phyloP scores from a whole-genome alignment of 2,329 filamentous ascomycete species.

The Exophiala sideris region DNA sequence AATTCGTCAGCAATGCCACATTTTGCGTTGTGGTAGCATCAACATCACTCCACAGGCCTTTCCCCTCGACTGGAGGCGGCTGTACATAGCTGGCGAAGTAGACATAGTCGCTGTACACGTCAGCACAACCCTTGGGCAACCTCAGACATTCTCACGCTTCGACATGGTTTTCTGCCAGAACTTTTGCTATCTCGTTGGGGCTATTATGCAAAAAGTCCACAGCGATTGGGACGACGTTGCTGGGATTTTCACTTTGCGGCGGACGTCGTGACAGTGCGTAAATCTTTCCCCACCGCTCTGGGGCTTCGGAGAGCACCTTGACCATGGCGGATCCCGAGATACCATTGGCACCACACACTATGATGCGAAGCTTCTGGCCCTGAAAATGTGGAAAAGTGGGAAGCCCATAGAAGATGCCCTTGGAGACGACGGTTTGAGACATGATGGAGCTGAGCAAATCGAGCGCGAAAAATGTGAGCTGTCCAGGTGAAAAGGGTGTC shows the following conservation, averaged over 20 bases:
- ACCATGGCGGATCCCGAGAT: constrained; percentile 53
- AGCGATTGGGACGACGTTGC: constrained; percentile 40
- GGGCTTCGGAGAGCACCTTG: constrained; percentile 44
- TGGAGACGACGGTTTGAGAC: no score
- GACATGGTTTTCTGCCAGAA: constrained; percentile 11
- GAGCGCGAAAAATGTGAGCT: no score
- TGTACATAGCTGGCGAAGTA: constrained; percentile 21
- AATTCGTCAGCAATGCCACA: constrained; percentile 43
- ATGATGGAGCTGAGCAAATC: no score
- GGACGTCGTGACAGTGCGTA: constrained; percentile 49
- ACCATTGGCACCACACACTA: constrained; percentile 46
- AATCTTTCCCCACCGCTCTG: constrained; percentile 50
- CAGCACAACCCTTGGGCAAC: background rate
- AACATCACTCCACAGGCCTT: constrained; percentile 10
- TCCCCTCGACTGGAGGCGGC: constrained; percentile 1
- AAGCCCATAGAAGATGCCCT: no score
- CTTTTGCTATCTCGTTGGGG: constrained; percentile 7
- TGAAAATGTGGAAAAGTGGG: no score
- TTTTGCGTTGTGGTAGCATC: constrained; percentile 6
- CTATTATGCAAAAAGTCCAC: constrained; percentile 34
- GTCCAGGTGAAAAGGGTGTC: no score
- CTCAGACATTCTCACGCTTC: constrained; percentile 12
- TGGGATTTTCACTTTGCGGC: constrained; percentile 37
- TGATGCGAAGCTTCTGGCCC: constrained; percentile 28
- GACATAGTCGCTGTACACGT: constrained; percentile 12